Conservation (phyloP, 2,329 filamentous ascomycete genomes). For the Colletotrichum sp. region DNA sequence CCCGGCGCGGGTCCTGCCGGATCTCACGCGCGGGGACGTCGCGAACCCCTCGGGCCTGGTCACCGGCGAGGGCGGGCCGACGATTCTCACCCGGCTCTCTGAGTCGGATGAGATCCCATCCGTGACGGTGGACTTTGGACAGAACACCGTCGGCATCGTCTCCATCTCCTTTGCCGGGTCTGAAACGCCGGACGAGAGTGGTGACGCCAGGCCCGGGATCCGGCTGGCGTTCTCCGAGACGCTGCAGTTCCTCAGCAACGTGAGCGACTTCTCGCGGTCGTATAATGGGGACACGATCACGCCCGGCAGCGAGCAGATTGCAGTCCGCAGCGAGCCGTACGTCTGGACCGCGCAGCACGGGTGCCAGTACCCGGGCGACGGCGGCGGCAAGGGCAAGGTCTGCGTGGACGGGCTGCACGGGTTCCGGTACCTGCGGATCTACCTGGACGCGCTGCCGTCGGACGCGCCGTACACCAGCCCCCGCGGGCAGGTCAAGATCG, state of each 20-base stretch:
- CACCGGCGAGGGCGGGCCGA: constrained; percentile 26
- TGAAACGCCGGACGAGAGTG: constrained; percentile 17
- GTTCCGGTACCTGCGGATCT: constrained; percentile 57
- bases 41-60: constrained; percentile 40
- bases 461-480: constrained; percentile 51
- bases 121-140: constrained; percentile 55
- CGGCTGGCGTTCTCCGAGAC: constrained; percentile 55
- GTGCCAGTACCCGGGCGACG: constrained; percentile 37
- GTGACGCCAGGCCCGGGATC: constrained; percentile 41
- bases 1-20: constrained; percentile 35
- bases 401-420: constrained; percentile 59
- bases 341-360: constrained; percentile 51
- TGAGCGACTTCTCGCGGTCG: constrained; percentile 55
- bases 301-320: constrained; percentile 54
- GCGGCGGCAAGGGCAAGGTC: constrained; percentile 37
- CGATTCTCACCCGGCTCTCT: constrained; percentile 33
- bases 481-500: constrained; percentile 47
- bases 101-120: constrained; percentile 31
- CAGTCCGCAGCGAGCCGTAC: constrained; percentile 45
- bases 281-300: constrained; percentile 45
- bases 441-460: constrained; percentile 45
- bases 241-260: constrained; percentile 44
- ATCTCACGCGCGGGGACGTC: constrained; percentile 41
- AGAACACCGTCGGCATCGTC: constrained; percentile 49
- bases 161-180: constrained; percentile 46